Conservation (phyloP, 495 filamentous ascomycete species). For the Viridothelium virens region DNA sequence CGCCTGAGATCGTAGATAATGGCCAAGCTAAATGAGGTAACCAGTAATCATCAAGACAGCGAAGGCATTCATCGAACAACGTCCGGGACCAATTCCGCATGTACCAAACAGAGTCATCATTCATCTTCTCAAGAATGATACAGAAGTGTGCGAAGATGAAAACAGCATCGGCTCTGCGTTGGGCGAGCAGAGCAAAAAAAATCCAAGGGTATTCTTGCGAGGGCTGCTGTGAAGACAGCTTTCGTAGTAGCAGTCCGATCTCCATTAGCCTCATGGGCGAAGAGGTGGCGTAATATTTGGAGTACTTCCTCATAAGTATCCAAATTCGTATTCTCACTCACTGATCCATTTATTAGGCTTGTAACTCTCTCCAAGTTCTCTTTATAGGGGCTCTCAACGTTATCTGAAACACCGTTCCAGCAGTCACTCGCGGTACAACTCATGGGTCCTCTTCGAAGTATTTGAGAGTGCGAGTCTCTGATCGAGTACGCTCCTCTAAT, state of each 20-base stretch:
- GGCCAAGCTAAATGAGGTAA: not conserved
- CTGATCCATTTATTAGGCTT: not conserved
- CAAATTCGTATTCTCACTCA: not conserved
- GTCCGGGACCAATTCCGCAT: conserved; percentile 4
- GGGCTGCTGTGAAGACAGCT: not conserved
- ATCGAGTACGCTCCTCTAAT: not conserved
- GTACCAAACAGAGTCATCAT: conserved; percentile 8
- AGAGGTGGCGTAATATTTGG: not conserved
- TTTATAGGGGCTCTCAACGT: not conserved
- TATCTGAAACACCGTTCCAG: not conserved
- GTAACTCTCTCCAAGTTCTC: not conserved
- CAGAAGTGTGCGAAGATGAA: not conserved
- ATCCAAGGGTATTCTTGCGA: not conserved
- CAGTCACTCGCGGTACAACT: not conserved
- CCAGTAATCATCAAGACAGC: not conserved
- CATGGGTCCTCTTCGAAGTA: not conserved
- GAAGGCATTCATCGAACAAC: not conserved
- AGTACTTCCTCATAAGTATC: not conserved
- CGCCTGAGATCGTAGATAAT: not conserved
- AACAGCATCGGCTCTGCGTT: not conserved
- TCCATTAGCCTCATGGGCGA: not conserved
- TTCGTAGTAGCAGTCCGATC: not conserved
- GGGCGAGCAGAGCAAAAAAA: not conserved
- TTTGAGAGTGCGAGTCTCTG: not conserved
- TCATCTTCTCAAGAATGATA: conserved; percentile 4